Base-by-base conservation (phyloP, 75 land plant species). In the Gnetum montanum region DNA sequence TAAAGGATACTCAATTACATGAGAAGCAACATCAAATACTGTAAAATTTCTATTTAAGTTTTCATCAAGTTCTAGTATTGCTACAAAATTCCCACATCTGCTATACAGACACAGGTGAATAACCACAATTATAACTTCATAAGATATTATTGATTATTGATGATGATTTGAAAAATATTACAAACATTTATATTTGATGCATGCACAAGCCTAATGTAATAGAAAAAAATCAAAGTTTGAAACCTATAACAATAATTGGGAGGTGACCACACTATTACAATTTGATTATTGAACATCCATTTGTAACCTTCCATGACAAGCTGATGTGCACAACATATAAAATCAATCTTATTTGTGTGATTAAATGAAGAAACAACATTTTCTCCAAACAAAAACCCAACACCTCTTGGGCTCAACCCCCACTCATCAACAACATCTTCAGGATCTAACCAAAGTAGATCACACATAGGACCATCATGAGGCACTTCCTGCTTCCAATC, bases 51-150 rank as follows among this genome's bases (percentile, higher is more conserved):
- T 81, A 57, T 70, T 84, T 43, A 90, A 64, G 55, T 86, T 84
- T 65, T 86, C 99, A 65, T 95, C 97, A 40, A 95, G 70, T 67
- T 95, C 92, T 55, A 95, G 72, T 44, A 95, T 95, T 22, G 99
- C 99, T 60, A 97, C 99, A 46, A 95, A 92, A 79, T 95, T 95
- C 38, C 99, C 99, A 63, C 99, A 95, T 79, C 99, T 95, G 85
- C n/a, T 54, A 23, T 15, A 8, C 13, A 28, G 2, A 55, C 35
- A 1, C 24, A 31, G 33, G 36, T 18, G n/a, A n/a, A n/a, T n/a
- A n/a, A n/a, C n/a, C n/a, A n/a, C n/a, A n/a, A n/a, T n/a, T n/a
- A n/a, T n/a, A n/a, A n/a, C n/a, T n/a, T n/a, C n/a, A n/a, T n/a
- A n/a, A n/a, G n/a, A n/a, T n/a, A n/a, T n/a, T n/a, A n/a, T n/a